Evolutionary conservation across 345 rosid genomes (phyloP).

Genomic region (Brassica incana): DNA sequence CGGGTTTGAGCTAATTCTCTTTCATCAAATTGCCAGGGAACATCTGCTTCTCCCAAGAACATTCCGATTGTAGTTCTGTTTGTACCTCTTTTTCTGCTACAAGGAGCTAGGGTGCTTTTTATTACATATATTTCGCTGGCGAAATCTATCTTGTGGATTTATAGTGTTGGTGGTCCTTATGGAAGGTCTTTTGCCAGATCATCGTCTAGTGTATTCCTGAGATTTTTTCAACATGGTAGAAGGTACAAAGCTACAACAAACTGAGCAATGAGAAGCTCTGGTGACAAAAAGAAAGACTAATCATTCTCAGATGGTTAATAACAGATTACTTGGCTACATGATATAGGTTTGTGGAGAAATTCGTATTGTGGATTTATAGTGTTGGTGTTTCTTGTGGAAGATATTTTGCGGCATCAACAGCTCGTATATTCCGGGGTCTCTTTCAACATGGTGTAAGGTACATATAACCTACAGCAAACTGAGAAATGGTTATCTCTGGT

Average conservation of each 20-base stretch:
- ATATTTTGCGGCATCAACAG: no score
- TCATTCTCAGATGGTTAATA: neutral
- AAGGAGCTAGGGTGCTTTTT: conserved; percentile 76
- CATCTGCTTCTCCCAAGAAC: conserved; percentile 64
- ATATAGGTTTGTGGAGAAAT: no score
- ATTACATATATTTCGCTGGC: conserved; percentile 61
- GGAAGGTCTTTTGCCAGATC: conserved; percentile 49
- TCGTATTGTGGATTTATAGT: no score
- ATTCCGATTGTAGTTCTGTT: conserved; percentile 57
- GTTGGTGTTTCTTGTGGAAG: no score
- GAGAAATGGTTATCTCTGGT: no score
- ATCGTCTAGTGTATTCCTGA: conserved; percentile 59
- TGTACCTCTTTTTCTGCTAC: conserved; percentile 70
- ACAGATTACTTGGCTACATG: conserved; percentile 51
- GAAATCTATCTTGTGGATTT: conserved; percentile 50
- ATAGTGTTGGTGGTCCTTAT: conserved; percentile 44
- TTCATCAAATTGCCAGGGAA: conserved; percentile 55
- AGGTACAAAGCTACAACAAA: conserved; percentile 48
- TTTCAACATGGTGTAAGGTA: no score
- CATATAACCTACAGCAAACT: no score
- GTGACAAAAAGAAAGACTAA: neutral
- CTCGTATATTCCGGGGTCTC: no score
- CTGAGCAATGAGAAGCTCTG: neutral
- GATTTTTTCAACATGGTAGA: conserved; percentile 74
- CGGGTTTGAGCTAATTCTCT: conserved; percentile 2